Evolutionary conservation across 805 yeast species (phyloP), one percentile per base, ranked within the genome.

Genomic region (Cyberlindnera americana): DNA sequence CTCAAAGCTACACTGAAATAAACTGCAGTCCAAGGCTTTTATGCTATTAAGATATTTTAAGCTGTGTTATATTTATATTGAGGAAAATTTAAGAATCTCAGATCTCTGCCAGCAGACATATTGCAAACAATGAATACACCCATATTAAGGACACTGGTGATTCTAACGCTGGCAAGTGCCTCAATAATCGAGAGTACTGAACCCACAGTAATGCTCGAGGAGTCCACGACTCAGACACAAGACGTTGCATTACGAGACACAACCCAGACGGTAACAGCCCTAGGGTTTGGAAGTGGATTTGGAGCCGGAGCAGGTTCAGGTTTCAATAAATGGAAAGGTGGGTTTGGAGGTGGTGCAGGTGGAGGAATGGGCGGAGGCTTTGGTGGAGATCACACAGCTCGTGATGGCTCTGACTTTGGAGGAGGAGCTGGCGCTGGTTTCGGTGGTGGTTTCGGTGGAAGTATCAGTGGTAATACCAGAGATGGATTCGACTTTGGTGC

Each of bases 341-440:
- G 23, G 4, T 11, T 29, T 7, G 33, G 23, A 3, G 33, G 33
- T 4, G 23, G 33, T 6, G 16, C 16, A 5, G 33, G 33, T 14
- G 26, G 34, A 21, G 34, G 34, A 10, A 19, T 19, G 9, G 34
- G 34, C 4, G 26, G 25, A 9, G 34, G 34, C 19, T 15, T 19
- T 14, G 34, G 34, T 11, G 34, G 34, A 14, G 25, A 15, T 18
- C n/a, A 19, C 16, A 29, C 33, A 4, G 17, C 13, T 7, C 14
- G n/a, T 13, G 33, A 29, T 13, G 33, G 33, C 6, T 29, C 33
- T 19, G 14, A 16, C 8, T 19, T 29, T 19, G 33, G 33, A 13
- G 33, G 33, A 29, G 33, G 33, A 4, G 33, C 23, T 4, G 33
- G 33, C 21, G 26, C 19, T n/a, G 34, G 34, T 3, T 14, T 31